Base-by-base conservation (phyloP, 208 protist genomes). In the Trypanosoma theileri region DNA sequence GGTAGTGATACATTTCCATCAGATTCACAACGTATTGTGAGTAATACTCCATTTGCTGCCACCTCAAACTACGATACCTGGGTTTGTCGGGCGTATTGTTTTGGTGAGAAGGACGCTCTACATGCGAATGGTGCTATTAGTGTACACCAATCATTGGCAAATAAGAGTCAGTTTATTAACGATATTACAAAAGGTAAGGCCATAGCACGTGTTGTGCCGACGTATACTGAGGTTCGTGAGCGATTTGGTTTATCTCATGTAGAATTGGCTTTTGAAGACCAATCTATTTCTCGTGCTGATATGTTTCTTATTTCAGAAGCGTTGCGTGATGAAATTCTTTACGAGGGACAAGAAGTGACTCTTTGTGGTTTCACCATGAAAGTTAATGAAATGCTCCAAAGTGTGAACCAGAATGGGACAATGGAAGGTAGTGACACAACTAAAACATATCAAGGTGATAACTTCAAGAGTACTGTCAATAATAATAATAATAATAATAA, bases 171-270 rank as follows among this genome's bases (percentile, higher is more conserved):
- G 13, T 71, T 93, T 19, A 80, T 95, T 17, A 93, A 91, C 70
- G 84, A 95, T 51, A 79, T 86, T 19, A 81, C 86, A 26, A 92
- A 93, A 60, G 83, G 84, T 24, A 85, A 78, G 16, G 69, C 81
- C 3, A 82, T 85, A 66, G 84, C 81, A 19, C 78, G 79, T 54
- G 75, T 92, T 22, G 50, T 95, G 14, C 44, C 58, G 41, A 70
- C 69, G 3, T 92, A 89, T 69, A 71, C 72, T 26, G 84, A 92
- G 44, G 88, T 86, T 53, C 66, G 81, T 22, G 61, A 76, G 31
- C 84, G 85, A 48, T 96, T 87, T 66, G 90, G 90, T 0, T 75
- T 93, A 10, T 89, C 87, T n/a, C 86, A 94, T 62, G 79, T 92
- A 35, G 83, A 94, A 75, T 58, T 96, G 41, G 69, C 84, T 24